phyloP scores from a whole-genome alignment of 805 yeast genomes.

The Cyberlindnera veronae region DNA sequence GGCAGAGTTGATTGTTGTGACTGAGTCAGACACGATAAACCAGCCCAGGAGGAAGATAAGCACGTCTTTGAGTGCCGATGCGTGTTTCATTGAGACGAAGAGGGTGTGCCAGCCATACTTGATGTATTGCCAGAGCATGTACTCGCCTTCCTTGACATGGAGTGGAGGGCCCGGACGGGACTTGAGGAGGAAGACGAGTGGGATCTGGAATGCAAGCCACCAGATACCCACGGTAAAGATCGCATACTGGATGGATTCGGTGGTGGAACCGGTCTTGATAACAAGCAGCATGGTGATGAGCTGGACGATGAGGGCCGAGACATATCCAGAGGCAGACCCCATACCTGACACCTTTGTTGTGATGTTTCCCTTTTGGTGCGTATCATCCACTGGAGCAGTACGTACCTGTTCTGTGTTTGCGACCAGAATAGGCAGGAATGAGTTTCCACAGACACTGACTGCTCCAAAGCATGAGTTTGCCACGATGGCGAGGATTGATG shows the following conservation, averaged over 20 bases:
- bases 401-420: conserved; percentile 28
- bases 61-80: conserved; percentile 59
- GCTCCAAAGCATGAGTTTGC: conserved; percentile 75
- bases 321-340: conserved; percentile 70
- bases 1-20: conserved; percentile 76
- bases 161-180: conserved; percentile 41
- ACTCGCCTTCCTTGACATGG: conserved; percentile 19
- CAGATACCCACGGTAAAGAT: conserved; percentile 65
- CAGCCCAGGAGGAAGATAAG: conserved; percentile 65
- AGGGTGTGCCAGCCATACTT: conserved; percentile 63
- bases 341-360: conserved; percentile 57
- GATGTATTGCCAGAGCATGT: conserved; percentile 33
- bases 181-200: conserved; percentile 47
- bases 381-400: not conserved
- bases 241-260: conserved; percentile 51
- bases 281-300: conserved; percentile 51
- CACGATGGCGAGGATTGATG: conserved; percentile 52
- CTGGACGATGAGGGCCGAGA: conserved; percentile 67
- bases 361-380: conserved; percentile 31
- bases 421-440: conserved; percentile 62
- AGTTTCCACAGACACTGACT: conserved; percentile 76
- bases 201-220: conserved; percentile 74
- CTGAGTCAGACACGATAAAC: conserved; percentile 73
- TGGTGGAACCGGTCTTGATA: conserved; percentile 35
- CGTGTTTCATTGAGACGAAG: conserved; percentile 52